Conservation (phyloP, 768 basidiomycete species). For the Panaeolus papilionaceus region DNA sequence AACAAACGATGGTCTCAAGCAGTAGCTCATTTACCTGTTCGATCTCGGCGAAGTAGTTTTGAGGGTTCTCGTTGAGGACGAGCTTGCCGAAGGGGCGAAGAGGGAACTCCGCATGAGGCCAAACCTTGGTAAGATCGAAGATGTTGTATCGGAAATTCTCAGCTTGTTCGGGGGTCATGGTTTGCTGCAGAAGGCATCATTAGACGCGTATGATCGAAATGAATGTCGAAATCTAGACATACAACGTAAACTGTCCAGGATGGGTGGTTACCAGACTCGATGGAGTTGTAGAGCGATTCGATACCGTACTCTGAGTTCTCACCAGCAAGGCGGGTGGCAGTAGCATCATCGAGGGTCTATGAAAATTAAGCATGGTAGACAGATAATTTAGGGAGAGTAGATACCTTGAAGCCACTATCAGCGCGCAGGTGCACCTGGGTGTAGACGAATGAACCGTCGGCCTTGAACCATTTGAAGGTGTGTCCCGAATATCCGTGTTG, state of each 20-base stretch:
- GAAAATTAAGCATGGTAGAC: constrained; percentile 13
- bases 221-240: constrained; percentile 31
- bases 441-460: constrained; percentile 84
- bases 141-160: constrained; percentile 91
- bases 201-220: neutral
- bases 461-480: constrained; percentile 88
- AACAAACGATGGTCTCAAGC: constrained; percentile 8
- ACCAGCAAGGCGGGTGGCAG: constrained; percentile 70
- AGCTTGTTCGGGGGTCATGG: constrained; percentile 92
- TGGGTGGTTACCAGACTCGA: constrained; percentile 82
- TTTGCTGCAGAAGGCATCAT: constrained; percentile 61
- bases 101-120: constrained; percentile 90
- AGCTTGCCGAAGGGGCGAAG: constrained; percentile 88
- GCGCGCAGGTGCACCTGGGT: constrained; percentile 84
- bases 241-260: constrained; percentile 90
- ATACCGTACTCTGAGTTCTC: constrained; percentile 88
- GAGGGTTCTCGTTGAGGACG: constrained; percentile 76
- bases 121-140: constrained; percentile 90
- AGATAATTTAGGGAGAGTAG: constrained; percentile 18
- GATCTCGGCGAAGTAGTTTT: constrained; percentile 94
- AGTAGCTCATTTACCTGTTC: constrained; percentile 71
- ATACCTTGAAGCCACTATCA: constrained; percentile 83
- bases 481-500: constrained; percentile 95
- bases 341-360: constrained; percentile 73
- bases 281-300: constrained; percentile 78